Evolutionary conservation across 1,139 yeast species (phyloP), one percentile per base, ranked within the genome.

Genomic region (Hyphopichia buzzinii): DNA sequence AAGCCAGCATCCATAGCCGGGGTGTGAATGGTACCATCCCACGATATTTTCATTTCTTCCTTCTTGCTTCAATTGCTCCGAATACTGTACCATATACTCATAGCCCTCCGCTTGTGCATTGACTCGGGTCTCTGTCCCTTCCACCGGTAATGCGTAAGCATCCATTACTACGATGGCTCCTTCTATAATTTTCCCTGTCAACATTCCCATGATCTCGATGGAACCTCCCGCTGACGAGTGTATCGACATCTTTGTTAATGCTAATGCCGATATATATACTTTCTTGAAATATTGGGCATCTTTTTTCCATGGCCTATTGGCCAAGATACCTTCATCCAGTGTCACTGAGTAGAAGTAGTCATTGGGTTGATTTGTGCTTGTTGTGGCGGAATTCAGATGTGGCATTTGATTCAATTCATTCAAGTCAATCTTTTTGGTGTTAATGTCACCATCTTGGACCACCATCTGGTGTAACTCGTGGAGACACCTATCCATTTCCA

Each of bases 1-100:
- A 29, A 89, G 62, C 95, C 96, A 85, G 56, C 96, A 86, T 29
- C 97, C 97, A 58, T 89, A 92, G 0, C 97, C 97, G 0, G 97
- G 97, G 59, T 92, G 98, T 3, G 97, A 89, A 60, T 92, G 96
- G 60, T 90, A 86, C 95, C 95, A 86, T 6, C 97, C 97, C 12
- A 89, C 88, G 26, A 92, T 84, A 48, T 85, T 77, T 36, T 74
- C 75, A 11, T 64, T 52, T 17, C 81, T 65, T 7, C 77, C 79
- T 2, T 72, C 63, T 31, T 65, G 67, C 41, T 81, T 77, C 52
- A 81, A 70, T 26, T 77, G 71, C 40, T 81, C 81, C 36, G 85
- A 64, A 57, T 84, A 89, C 46, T 81, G 82, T 2, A 90, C 95
- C 96, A 92, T 90, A 57, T 84, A 92, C 57, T 90, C 97, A 56